phyloP scores from a whole-genome alignment of 2,329 filamentous ascomycete species.

The Magnaporthiopsis incrustans region DNA sequence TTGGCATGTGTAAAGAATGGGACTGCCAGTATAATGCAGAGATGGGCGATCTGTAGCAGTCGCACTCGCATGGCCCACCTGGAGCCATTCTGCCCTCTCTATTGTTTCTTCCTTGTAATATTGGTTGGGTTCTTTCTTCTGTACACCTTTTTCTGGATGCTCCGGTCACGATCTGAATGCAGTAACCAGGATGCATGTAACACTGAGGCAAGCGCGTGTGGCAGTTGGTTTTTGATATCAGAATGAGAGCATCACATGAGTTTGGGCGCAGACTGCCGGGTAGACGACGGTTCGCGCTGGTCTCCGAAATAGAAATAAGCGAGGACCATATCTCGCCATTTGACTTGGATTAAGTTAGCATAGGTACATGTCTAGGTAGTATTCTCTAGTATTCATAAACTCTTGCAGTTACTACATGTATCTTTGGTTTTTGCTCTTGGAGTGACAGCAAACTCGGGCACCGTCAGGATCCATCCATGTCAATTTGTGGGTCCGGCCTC shows the following conservation, averaged over 20 bases:
- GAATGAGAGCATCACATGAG: not conserved
- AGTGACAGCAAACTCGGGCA: too few relatives aligned
- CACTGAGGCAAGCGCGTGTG: not conserved
- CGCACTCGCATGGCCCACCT: not conserved
- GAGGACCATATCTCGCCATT: not conserved
- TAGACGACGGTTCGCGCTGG: not conserved
- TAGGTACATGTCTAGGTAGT: not conserved
- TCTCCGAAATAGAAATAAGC: not conserved
- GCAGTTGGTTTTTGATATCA: not conserved
- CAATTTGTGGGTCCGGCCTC: not conserved
- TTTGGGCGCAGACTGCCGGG: not conserved
- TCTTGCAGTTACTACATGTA: too few relatives aligned
- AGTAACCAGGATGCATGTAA: not conserved
- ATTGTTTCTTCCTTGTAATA: not conserved
- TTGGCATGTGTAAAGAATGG: constrained; percentile 34
- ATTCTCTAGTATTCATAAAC: not conserved
- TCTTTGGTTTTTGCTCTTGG: too few relatives aligned
- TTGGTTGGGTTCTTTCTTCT: not conserved
- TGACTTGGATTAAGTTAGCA: not conserved
- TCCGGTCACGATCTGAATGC: not conserved
- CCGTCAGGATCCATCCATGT: not conserved
- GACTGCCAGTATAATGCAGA: constrained; percentile 17
- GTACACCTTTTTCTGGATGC: not conserved
- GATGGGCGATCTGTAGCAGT: constrained; percentile 4
- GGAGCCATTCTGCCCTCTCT: not conserved